Base-by-base conservation (phyloP, 805 yeast species). In the Kazachstania taianensis region DNA sequence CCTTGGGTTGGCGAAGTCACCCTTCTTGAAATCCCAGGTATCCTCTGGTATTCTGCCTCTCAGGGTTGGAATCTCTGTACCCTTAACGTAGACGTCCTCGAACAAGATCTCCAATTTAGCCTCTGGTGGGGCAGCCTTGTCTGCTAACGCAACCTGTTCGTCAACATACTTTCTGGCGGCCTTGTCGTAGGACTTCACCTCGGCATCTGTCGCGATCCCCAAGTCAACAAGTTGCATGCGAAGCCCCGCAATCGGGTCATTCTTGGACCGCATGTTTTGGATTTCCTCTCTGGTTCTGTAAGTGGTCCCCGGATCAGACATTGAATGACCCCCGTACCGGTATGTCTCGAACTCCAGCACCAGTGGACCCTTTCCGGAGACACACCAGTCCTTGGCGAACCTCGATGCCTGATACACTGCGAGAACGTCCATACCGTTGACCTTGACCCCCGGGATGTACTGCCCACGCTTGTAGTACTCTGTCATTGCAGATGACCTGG, bases 301-400 rank as follows among this genome's bases (percentile, higher is more conserved):
- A 49, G 98, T 92, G 65, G 98, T 92, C 75, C 98, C 98, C 57
- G 98, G 98, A 69, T 92, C 98, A 51, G 97, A 89, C 97, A 92
- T 92, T 52, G 98, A 92, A 78, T 92, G 98, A 65, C 98, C 98
- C 72, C 97, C 97, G 65, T 92, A 92, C 75, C 98, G 82, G 72
- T 92, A 92, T 53, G 98, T 92, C 72, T 87, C 96, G 68, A 81
- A 92, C 73, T 92, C 98, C 51, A 92, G 60, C 37, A 92, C 95
- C 50, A 92, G 67, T 46, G 98, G 98, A 47, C 97, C 98, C 58
- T 89, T 87, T 58, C 95, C 96, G 42, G 78, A 68, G 44, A 81
- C 72, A 63, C 83, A 72, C 95, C 94, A 92, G 65, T 89, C 95
- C 71, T 86, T 87, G 57, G 97, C 97, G 56, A 83, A 92, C 67